phyloP scores from a whole-genome alignment of 2,329 filamentous ascomycete species.

The Pestalotiopsis sp. region DNA sequence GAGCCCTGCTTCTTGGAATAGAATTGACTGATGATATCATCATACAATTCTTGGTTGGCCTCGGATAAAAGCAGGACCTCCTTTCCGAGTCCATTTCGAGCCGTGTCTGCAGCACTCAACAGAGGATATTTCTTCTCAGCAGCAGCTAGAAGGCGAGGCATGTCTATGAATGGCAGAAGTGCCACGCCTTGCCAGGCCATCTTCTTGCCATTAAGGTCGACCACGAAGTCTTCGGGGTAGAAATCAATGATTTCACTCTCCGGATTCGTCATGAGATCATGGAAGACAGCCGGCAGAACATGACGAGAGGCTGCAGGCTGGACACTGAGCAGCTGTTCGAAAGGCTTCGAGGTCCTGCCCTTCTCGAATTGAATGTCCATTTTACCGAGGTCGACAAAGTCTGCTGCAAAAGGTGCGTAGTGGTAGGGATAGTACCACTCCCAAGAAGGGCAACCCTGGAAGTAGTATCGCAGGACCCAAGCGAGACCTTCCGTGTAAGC shows the following conservation, averaged over 20 bases:
- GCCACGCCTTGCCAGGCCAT: constrained; percentile 98
- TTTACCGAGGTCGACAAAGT: constrained; percentile 83
- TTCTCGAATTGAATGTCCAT: constrained; percentile 83
- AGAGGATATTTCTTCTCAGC: constrained; percentile 83
- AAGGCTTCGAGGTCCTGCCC: constrained; percentile 84
- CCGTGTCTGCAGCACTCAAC: constrained; percentile 74
- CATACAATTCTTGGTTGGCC: constrained; percentile 76
- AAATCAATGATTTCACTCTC: constrained; percentile 96
- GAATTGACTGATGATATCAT: constrained; percentile 81
- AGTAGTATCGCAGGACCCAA: constrained; percentile 97
- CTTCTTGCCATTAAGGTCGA: constrained; percentile 97
- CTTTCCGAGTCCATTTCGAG: constrained; percentile 77
- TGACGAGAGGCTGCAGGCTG: constrained; percentile 91
- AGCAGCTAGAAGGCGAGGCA: constrained; percentile 78
- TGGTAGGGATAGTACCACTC: constrained; percentile 99
- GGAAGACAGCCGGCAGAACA: constrained; percentile 85
- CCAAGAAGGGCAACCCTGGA: constrained; percentile 97
- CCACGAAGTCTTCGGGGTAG: constrained; percentile 90
- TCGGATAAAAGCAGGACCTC: constrained; percentile 87
- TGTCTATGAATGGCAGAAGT: constrained; percentile 93
- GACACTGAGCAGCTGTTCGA: constrained; percentile 98
- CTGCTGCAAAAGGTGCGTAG: constrained; percentile 95
- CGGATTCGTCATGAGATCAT: constrained; percentile 84
- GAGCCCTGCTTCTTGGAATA: constrained; percentile 85
- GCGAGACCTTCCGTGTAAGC: constrained; percentile 94